A percentile compares a stretch with the other conserved stretches of the same genome.
phyloP scores from a whole-genome alignment of 2,329 filamentous ascomycete species.

The Verticillium albo-atrum region DNA sequence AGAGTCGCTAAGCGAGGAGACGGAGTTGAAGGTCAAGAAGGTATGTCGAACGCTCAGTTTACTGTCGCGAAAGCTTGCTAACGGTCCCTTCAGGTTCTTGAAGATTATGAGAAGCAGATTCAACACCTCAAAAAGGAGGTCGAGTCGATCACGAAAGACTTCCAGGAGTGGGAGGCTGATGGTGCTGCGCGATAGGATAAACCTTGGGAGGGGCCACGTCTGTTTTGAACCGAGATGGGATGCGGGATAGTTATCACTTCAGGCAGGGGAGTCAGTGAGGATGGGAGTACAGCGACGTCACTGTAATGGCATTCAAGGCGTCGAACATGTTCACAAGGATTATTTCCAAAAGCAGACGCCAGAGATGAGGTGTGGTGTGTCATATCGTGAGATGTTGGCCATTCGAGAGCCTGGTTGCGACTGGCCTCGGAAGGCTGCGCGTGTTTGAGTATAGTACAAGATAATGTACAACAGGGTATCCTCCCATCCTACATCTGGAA shows the following conservation, averaged over 20 bases:
- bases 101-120: constrained; percentile 78
- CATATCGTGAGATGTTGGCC: background rate
- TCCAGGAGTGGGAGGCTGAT: constrained; percentile 50
- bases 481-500: constrained; percentile 2
- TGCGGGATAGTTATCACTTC: background rate
- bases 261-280: background rate
- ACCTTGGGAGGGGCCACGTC: background rate
- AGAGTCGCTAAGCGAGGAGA: constrained; percentile 62
- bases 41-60: constrained; percentile 36
- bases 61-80: background rate
- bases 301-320: background rate
- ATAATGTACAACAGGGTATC: constrained; percentile 10
- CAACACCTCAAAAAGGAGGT: constrained; percentile 70
- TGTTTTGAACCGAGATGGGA: background rate
- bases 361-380: background rate
- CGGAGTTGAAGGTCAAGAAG: constrained; percentile 69
- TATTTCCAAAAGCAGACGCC: background rate
- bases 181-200: constrained; percentile 25
- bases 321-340: background rate
- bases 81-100: constrained; percentile 54
- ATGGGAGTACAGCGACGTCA: background rate
- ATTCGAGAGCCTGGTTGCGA: background rate
- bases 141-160: constrained; percentile 57
- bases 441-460: constrained; percentile 7
- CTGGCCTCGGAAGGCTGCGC: background rate